Base-by-base conservation (phyloP, 768 basidiomycete genomes). In the Suillus cothurnatus region DNA sequence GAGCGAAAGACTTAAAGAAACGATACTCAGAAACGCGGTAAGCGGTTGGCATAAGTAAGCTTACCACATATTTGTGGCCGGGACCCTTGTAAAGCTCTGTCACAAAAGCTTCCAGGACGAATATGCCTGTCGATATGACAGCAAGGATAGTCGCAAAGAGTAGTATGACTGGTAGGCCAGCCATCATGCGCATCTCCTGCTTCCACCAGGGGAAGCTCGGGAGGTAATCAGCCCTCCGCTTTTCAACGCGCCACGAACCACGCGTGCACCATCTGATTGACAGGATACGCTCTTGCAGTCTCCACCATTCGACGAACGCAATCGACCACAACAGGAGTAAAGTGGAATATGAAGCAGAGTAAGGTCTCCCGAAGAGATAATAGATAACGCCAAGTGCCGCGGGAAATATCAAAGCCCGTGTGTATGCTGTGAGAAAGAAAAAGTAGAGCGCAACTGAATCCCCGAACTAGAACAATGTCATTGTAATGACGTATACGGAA, bases 221-320 rank as follows among this genome's bases (percentile, higher is more conserved):
- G 38, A 78, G 75, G 71, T 87, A 86, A 53, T 87, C 85, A 1
- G 85, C 85, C 28, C 91, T 85, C 19, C 86, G 85, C 66, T 86
- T 88, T 72, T 95, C 94, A 8, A 93, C 92, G 36, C 84, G 85
- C 76, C 88, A 87, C 0, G 90, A 88, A 26, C 91, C 92, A 32
- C 86, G 86, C 0, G 91, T 93, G 5, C 92, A 91, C 82, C 93
- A 96, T 36, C 88, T 83, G 56, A 95, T 84, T 2, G 93, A 87
- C n/a, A 97, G 80, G 47, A 89, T 87, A 21, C 91, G 87, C 76
- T 99, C 93, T 64, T 86, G 86, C 43, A 97, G 85, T 34, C 92
- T 85, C 97, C 97, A 99, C 81, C 88, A 90, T 75, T 98, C 95
- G 66, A 96, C 91, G 71, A 96, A 97, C 23, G 85, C 76, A 56